Evolutionary conservation across 2,329 filamentous ascomycete genomes (phyloP), one percentile per base, ranked within the genome.

Genomic region (Ophiostoma triangulosporum): DNA sequence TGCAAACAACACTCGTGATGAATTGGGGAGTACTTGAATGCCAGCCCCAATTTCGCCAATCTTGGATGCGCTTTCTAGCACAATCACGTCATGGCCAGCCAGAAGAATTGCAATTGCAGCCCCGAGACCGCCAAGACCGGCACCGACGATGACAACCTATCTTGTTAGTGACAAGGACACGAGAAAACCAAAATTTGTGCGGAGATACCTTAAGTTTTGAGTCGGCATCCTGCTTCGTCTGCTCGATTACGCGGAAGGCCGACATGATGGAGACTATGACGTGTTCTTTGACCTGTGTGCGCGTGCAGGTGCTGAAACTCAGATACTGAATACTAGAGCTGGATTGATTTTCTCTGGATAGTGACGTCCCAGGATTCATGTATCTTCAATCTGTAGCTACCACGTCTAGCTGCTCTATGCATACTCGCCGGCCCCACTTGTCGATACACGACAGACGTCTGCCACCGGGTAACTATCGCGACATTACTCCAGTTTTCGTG

Each of bases 21-120:
- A 63, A 54, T 68, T 68, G 26, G 66, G 64, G 1, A 66, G 63
- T 6, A 68, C 57, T 20, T 56, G 55, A 22, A 56, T 54, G 9
- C 55, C 55, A 3, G 55, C 55, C 4, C 55, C 55, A 3, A 56
- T 48, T 15, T 56, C 57, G 27, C 56, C 57, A 32, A 58, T 58
- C 43, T 46, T 38, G 2, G 54, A 33, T 3, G 53, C 57, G 6
- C 40, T 32, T 36, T 58, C 57, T 3, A 58, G 33, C 0, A 58
- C 56, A 1, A 48, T 57, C 20, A 58, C 57, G 9, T 53, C 54
- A 24, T 58, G 57, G 17, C 57, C 57, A 7, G 57, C 57, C 17
- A 52, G 49, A 9, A 51, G 29, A 7, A 57, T 55, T 8, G 48
- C 43, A 32, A 57, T 57, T 7, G 57, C 56, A 4, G 57, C 56